Evolutionary conservation across 202 grass and related monocot genomes (phyloP), one percentile per base, ranked within the genome.

Genomic region (Bolboschoenoplectus hybrid): DNA sequence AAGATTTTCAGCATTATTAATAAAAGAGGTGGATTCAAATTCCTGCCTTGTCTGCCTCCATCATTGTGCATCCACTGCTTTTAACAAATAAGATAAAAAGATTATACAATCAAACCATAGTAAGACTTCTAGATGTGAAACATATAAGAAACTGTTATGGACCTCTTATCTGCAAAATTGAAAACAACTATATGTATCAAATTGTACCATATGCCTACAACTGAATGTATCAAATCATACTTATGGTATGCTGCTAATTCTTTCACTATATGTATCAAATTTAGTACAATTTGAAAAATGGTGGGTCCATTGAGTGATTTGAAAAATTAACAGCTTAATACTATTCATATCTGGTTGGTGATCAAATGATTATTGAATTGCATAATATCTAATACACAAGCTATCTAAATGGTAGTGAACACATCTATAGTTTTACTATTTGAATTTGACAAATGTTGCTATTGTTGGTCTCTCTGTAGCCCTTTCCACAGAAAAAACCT

Each of bases 21-120:
- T 13, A 14, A 82, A 66, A 16, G 51, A 55, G 40, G 43, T 35
- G 9, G 80, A 5, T 82, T 82, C 26, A 82, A 13, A 65, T 84
- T 35, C 19, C 36, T 12, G 9, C 35, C 13, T 60, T n/a, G 14
- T 39, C 52, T 57, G 52, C 73, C 9, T 60, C 53, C 7, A 0
- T 41, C 32, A 41, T 49, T 7, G 4, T 60, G 20, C 52, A 36
- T 79, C 14, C 1, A 41, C 34, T 79, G n/a, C 17, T 58, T 32
- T 75, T 73, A 71, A 46, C 16, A 71, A 71, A 38, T 10, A 67
- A 39, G 4, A 67, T 5, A 67, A 66, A 67, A 67, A 61, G 4
- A 67, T 5, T 13, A 39, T 67, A 26, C 43, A 19, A 26, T 70
- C 2, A 47, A 46, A 72, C 47, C 41, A 46, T 13, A 19, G 6